Base-by-base conservation (phyloP, 768 basidiomycete genomes). In the Boletellus emodensis region DNA sequence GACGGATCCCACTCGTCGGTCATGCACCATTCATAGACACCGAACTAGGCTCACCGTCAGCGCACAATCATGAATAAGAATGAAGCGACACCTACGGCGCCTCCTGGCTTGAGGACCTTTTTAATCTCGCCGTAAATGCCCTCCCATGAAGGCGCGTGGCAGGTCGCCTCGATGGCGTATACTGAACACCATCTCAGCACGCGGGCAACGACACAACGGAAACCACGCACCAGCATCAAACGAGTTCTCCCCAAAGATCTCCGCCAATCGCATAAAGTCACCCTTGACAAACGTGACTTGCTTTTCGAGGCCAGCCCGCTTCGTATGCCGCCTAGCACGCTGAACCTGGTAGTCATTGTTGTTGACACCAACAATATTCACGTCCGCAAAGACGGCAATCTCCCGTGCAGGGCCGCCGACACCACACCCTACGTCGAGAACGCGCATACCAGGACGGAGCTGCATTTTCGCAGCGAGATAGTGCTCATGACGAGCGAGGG, bases 21-120 rank as follows among this genome's bases (percentile, higher is more conserved):
- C 96, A 99, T 97, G 71, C 84, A 86, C 95, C 95, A 99, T 68
- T 98, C 96, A 71, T 98, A 99, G 34, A 98, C 89, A 63, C 94
- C 95, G 69, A 96, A 96, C 89, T 94, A 54, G 1, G 36, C 44
- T 35, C 39, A 30, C 41, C 5, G 24, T 52, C 3, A 53, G 57
- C 54, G 2, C 42, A n/a, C 32, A 40, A 4, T 34, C 42, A 5
- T 5, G 4, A 6, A 45, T 24, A 11, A 17, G 4, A 54, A 39
- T 2, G 3, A 6, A 20, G 18, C n/a, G 41, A 49, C 26, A 81
- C 90, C 67, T 64, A 94, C 93, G 18, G 89, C 75, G 55, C 95
- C 95, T 73, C 94, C 95, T 1, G 95, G 95, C 75, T 97, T 98
- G 61, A 98, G 77, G 26, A 96, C 88, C 72, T 87, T 90, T 68